Evolutionary conservation across 2,329 filamentous ascomycete genomes (phyloP), one percentile per base, ranked within the genome.

Genomic region (Rutstroemia sp.): DNA sequence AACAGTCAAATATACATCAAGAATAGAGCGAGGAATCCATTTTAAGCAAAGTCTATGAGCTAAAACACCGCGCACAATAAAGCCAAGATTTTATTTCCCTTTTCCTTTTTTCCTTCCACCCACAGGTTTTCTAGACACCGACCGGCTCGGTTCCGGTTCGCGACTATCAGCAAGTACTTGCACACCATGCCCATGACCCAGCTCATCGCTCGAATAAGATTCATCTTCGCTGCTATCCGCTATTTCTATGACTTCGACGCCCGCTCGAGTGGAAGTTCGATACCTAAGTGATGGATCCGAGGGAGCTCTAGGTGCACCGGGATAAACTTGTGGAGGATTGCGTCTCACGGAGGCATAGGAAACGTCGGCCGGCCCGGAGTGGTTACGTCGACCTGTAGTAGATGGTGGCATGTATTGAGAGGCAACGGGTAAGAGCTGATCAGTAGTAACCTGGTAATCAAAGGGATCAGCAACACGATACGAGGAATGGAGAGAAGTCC

Each of bases 391-490:
- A 54, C 59, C 56, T 36, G 57, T 65, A 50, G 69, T 65, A 50
- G 69, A 67, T 30, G 65, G 60, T 45, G 70, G 68, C 54, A 64
- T 56, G 64, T 70, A 70, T 62, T 69, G 65, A 50, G 60, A 56
- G 16, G 68, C 61, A 47, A 65, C 65, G 4, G 66, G 62, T 16
- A 65, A 60, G 48, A 61, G 63, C 5, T 62, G 49, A 51, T 60
- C 64, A 48, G 60, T 61, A 45, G 64, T 65, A 60, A 62, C 64
- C 63, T 73, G 72, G 61, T 72, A 74, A 30, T 71, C 67, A 50
- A 73, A 72, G 17, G 69, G 64, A 57, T 71, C 68, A 45, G 67
- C 57, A 39, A 54, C 56, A 52, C 66, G 61, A 51, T 67, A 63
- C 49, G 69, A 69, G 16, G 64, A 63, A 23, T 23, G 12, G 17